These are phyloP conservation scores for Powellomyces hirtus DNA, from an alignment of 192 early-diverging fungal genomes.

Conservation along the genomic window DNA sequence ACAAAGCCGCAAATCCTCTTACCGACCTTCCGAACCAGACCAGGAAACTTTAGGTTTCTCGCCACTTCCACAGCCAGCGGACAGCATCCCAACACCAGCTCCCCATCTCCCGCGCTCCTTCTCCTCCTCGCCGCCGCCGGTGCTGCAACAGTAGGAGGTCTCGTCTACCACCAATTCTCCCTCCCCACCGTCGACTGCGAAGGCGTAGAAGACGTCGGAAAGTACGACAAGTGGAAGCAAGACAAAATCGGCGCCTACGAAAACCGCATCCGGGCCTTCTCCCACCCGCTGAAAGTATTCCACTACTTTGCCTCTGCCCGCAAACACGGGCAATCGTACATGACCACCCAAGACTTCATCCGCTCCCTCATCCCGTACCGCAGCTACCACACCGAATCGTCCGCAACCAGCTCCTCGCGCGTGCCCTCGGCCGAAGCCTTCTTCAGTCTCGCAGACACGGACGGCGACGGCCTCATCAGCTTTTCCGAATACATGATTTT, in stretches of 20 bases:
- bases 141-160: background rate
- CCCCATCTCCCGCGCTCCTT: too few relatives aligned
- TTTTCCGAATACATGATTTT: slow-evolving; percentile 42
- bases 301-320: slow-evolving; percentile 40
- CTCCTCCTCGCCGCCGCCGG: background rate
- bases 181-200: background rate
- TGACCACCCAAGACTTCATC: slow-evolving; percentile 46
- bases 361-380: slow-evolving; percentile 34
- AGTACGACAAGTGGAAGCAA: slow-evolving; percentile 23
- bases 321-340: slow-evolving; percentile 34
- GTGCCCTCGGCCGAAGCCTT: slow-evolving; percentile 37
- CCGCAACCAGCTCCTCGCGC: background rate
- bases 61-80: too few relatives aligned
- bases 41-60: too few relatives aligned
- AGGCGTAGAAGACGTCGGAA: background rate
- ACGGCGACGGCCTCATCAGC: slow-evolving; percentile 40
- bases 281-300: slow-evolving; percentile 39
- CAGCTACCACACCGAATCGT: background rate
- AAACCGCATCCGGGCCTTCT: slow-evolving; percentile 32
- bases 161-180: background rate
- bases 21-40: too few relatives aligned
- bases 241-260: slow-evolving; percentile 29
- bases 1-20: too few relatives aligned
- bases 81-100: too few relatives aligned
- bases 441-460: slow-evolving; percentile 36